Evolutionary conservation across 1,139 yeast species (phyloP).

Genomic region (Blastobotrys illinoisensis): DNA sequence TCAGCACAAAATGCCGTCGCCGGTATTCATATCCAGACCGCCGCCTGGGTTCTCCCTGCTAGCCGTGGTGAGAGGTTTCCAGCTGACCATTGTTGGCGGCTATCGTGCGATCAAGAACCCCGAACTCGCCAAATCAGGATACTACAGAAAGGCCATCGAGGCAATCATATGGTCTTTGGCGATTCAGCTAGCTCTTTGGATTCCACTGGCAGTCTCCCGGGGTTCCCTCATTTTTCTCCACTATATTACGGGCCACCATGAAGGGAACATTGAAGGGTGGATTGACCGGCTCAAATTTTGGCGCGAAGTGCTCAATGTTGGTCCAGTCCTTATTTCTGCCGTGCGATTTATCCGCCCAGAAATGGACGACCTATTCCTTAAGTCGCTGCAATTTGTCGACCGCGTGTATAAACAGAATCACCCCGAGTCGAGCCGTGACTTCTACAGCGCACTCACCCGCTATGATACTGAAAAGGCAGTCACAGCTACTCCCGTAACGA

Average conservation of each 20-base stretch:
- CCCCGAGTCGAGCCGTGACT: constrained; percentile 32
- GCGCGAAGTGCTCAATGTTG: constrained; percentile 40
- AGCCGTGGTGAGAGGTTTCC: constrained; percentile 50
- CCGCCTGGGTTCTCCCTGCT: constrained; percentile 45
- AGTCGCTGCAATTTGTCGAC: constrained; percentile 42
- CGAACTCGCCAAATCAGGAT: constrained; percentile 32
- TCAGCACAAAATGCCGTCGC: constrained; percentile 41
- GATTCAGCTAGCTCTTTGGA: constrained; percentile 37
- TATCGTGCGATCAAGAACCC: constrained; percentile 48
- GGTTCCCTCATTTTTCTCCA: constrained; percentile 18
- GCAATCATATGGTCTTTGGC: constrained; percentile 37
- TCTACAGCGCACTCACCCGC: constrained; percentile 19
- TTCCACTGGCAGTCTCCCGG: constrained; percentile 30
- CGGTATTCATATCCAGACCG: constrained; percentile 45
- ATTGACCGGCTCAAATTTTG: constrained; percentile 31
- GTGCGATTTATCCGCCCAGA: constrained; percentile 38
- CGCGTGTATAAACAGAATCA: constrained; percentile 34
- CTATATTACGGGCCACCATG: constrained; percentile 18
- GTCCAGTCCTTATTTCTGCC: constrained; percentile 41
- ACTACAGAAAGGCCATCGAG: constrained; percentile 34
- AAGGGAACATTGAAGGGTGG: constrained; percentile 9
- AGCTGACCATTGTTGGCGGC: constrained; percentile 46
- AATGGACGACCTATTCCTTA: constrained; percentile 37
- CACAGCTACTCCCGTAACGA: neutral
- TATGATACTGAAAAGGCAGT: constrained; percentile 12